Percentiles rank a stretch among this genome's conserved stretches.
phyloP scores from a whole-genome alignment of 495 filamentous ascomycete genomes.

The Neurospora sp. region DNA sequence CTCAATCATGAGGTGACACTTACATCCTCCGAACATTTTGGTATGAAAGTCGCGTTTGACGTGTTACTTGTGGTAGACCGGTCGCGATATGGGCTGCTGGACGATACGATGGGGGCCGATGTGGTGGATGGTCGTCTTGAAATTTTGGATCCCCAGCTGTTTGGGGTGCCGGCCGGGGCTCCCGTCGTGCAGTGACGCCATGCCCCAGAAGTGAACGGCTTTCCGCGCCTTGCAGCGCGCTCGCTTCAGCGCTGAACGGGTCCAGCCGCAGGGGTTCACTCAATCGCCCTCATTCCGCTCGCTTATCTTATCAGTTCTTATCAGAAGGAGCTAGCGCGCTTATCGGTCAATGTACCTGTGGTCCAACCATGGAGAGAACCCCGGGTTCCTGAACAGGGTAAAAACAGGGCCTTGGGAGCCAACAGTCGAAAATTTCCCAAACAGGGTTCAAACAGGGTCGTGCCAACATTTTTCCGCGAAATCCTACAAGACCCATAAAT shows the following conservation, averaged over 20 bases:
- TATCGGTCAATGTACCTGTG: neutral
- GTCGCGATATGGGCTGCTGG: neutral
- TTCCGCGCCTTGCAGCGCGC: neutral
- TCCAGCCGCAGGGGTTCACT: neutral
- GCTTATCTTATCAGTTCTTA: neutral
- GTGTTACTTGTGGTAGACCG: neutral
- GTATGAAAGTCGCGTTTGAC: neutral
- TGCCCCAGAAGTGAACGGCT: neutral
- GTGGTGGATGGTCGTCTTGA: neutral
- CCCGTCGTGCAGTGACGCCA: neutral
- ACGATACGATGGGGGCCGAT: neutral
- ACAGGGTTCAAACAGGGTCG: too few relatives aligned
- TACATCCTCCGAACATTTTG: constrained; percentile 41
- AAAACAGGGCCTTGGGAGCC: too few relatives aligned
- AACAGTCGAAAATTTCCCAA: too few relatives aligned
- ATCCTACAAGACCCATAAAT: too few relatives aligned
- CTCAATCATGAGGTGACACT: constrained; percentile 2
- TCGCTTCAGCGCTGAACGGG: neutral
- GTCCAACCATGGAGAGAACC: too few relatives aligned
- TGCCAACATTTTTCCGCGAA: too few relatives aligned
- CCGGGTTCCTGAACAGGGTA: too few relatives aligned
- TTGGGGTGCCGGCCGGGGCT: neutral
- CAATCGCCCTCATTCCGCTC: neutral
- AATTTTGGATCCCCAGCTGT: neutral
- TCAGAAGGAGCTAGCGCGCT: neutral